phyloP scores from a whole-genome alignment of 805 yeast species.

The Wickerhamiella domercqiae region DNA sequence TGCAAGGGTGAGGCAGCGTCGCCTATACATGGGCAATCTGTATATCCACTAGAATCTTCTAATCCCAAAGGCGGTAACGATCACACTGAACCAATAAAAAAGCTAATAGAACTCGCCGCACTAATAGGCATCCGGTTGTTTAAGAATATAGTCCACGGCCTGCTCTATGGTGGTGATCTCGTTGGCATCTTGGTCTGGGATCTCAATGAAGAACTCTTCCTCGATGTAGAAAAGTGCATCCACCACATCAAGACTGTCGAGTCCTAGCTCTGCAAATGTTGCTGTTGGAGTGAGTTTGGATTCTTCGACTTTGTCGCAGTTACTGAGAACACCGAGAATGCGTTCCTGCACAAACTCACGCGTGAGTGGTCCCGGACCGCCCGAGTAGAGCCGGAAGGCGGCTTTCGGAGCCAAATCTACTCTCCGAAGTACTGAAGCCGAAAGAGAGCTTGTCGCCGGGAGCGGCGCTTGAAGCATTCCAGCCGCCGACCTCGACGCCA shows the following conservation, averaged over 20 bases:
- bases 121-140: slow-evolving; percentile 28
- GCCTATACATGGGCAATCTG: too few relatives aligned
- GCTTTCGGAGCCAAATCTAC: too few relatives aligned
- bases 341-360: slow-evolving; percentile 69
- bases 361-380: slow-evolving; percentile 42
- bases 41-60: too few relatives aligned
- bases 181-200: slow-evolving; percentile 56
- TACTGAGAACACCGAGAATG: slow-evolving; percentile 58
- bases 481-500: too few relatives aligned
- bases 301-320: slow-evolving; percentile 39
- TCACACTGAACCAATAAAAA: too few relatives aligned
- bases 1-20: too few relatives aligned
- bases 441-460: too few relatives aligned
- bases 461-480: too few relatives aligned
- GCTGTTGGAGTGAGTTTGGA: slow-evolving; percentile 28
- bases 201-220: slow-evolving; percentile 49
- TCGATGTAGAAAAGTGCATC: slow-evolving; percentile 92
- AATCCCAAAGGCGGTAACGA: too few relatives aligned
- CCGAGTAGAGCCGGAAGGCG: slow-evolving; percentile 6
- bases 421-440: too few relatives aligned
- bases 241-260: slow-evolving; percentile 86
- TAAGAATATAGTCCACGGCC: slow-evolving; percentile 70
- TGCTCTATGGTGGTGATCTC: slow-evolving; percentile 83
- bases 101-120: too few relatives aligned
- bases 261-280: slow-evolving; percentile 36